Base-by-base conservation (phyloP, 805 yeast genomes). In the Candida insectorum region DNA sequence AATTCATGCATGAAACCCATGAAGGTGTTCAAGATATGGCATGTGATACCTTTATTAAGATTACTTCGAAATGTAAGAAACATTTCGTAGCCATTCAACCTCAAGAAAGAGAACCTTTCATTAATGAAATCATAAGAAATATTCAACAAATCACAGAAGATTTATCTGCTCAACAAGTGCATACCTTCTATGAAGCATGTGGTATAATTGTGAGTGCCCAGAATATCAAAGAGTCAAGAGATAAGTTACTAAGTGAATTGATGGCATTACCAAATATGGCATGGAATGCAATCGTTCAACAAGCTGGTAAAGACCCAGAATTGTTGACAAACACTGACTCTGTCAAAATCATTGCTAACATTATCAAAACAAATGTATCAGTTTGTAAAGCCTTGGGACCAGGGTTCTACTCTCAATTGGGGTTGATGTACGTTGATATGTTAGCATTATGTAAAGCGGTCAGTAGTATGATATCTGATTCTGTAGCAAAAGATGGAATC, bases 21-120 rank as follows among this genome's bases (percentile, higher is more conserved):
- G 99, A 91, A 62, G 98, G 98, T 68, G 98, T 93, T 41, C 98
- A 93, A 66, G 98, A 93, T 62, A 93, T 93, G 98, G 98, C 99
- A 6, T 93, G 98, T 70, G 99, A 93, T 61, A 93, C 99, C 1
- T 93, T 93, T 56, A 91, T 91, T 56, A 93, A 93, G 60, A 93
- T 93, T 58, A 86, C 96, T 15, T 81, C 78, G 47, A 93, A 93
- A 64, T 93, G 98, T 73, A 89, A 88, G 62, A 80, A 89, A 46
- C 97, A 91, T 61, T 93, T 93, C 61, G 95, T 91, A 25, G 82
- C 84, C 30, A 81, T 77, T 47, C 97, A 91, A 62, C 75, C 78
- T 14, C 82, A 81, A 43, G 97, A 94, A 64, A 57, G 75, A 6
- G 95, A 83, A 55, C 96, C 97, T 13, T 91, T 91, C 51, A 85